These are phyloP conservation scores for Stromatinia cepivora DNA, from an alignment of 2,329 filamentous ascomycete species.

Conservation along the genomic window DNA sequence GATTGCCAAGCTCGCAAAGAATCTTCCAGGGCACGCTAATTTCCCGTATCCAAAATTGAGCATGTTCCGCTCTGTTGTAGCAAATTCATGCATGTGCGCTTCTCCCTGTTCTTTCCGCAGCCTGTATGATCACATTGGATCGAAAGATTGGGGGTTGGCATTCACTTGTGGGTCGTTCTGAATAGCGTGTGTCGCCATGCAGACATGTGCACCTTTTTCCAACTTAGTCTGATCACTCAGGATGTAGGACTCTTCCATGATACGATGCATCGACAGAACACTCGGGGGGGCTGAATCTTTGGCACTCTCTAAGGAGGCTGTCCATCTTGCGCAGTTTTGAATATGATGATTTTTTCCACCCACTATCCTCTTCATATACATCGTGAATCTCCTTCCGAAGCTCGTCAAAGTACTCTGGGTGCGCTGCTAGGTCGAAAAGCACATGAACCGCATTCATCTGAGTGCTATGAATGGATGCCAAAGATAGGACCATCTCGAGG, in stretches of 20 bases:
- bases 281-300: constrained; percentile 39
- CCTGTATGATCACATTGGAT: constrained; percentile 21
- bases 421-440: constrained; percentile 32
- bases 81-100: constrained; percentile 16
- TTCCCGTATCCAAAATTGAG: constrained; percentile 44
- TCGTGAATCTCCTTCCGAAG: constrained; percentile 38
- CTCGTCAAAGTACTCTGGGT: constrained; percentile 22
- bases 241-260: constrained; percentile 8
- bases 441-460: constrained; percentile 34
- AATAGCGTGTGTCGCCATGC: not conserved
- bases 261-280: not conserved
- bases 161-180: not conserved
- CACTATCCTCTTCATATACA: not conserved
- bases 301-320: constrained; percentile 44
- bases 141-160: not conserved
- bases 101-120: constrained; percentile 1
- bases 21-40: constrained; percentile 46
- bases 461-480: constrained; percentile 31
- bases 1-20: constrained; percentile 37
- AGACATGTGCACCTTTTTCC: not conserved
- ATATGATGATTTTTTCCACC: constrained; percentile 17
- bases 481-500: constrained; percentile 8
- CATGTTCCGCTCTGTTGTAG: not conserved
- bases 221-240: not conserved
- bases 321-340: constrained; percentile 38